phyloP scores from a whole-genome alignment of 176 grass and related monocot species.

The Rhynchospora tenuis region DNA sequence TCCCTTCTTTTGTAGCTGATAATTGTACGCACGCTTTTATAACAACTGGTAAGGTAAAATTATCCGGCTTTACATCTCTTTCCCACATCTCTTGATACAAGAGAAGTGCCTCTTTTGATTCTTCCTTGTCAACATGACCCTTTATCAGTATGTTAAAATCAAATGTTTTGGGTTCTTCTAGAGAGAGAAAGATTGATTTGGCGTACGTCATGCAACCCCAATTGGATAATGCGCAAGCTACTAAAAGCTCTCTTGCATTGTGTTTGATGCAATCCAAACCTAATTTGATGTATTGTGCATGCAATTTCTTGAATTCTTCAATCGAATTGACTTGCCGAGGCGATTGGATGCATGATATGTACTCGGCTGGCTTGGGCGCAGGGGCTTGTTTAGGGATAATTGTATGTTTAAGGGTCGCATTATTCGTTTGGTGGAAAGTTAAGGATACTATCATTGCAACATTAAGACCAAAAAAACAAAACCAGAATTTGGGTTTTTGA shows the following conservation, averaged over 20 bases:
- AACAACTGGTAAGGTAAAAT: conserved; percentile 56
- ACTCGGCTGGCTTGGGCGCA: conserved; percentile 27
- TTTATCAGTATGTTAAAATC: conserved; percentile 85
- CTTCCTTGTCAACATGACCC: conserved; percentile 27
- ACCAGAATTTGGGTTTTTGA: neutral
- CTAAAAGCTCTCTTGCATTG: conserved; percentile 45
- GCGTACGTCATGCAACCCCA: conserved; percentile 70
- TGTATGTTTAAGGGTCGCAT: neutral
- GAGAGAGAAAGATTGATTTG: conserved; percentile 49
- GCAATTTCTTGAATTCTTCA: conserved; percentile 46
- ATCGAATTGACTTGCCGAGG: conserved; percentile 30
- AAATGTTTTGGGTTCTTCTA: conserved; percentile 55
- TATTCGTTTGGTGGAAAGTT: neutral
- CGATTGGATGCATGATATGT: conserved; percentile 15
- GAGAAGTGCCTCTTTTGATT: conserved; percentile 35
- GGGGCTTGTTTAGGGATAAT: neutral
- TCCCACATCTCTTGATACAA: conserved; percentile 47
- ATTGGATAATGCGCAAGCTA: conserved; percentile 46
- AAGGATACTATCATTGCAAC: neutral
- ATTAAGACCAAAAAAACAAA: neutral
- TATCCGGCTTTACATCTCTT: conserved; percentile 37
- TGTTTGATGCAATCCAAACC: conserved; percentile 45
- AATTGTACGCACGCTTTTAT: conserved; percentile 67
- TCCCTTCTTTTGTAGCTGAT: conserved; percentile 28
- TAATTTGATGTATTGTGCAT: conserved; percentile 49